These are phyloP conservation scores for Oryza australiensis DNA, from an alignment of 176 grass and related monocot genomes.

Conservation along the genomic window DNA sequence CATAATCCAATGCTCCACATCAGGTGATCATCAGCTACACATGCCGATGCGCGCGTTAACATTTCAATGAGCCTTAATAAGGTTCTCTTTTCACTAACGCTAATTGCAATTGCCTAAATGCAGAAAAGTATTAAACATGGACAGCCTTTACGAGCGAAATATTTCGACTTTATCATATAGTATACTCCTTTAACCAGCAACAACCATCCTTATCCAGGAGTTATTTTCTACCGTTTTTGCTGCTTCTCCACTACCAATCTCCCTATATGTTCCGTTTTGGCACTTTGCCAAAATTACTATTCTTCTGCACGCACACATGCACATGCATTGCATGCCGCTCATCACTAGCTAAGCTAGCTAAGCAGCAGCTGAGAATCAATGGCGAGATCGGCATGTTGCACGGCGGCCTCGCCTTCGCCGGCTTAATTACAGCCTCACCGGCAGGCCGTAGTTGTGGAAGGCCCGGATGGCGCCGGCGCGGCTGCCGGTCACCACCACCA, in stretches of 20 bases:
- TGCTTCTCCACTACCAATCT: not conserved
- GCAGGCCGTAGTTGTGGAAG: slow-evolving; percentile 88
- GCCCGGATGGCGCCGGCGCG: slow-evolving; percentile 64
- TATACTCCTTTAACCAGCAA: not conserved
- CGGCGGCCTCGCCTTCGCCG: no score
- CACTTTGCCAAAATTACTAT: not conserved
- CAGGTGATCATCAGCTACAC: no score
- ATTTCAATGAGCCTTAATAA: no score
- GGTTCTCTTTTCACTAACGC: no score
- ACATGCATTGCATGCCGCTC: not conserved
- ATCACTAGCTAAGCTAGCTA: not conserved
- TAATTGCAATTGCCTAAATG: not conserved
- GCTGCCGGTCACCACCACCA: slow-evolving; percentile 59
- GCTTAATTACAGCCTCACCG: slow-evolving; percentile 49
- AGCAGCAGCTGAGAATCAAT: not conserved
- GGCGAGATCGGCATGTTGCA: no score
- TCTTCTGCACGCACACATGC: not conserved
- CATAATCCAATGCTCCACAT: no score
- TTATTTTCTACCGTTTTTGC: not conserved
- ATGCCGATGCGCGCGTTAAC: no score
- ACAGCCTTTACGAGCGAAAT: not conserved
- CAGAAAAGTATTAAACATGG: not conserved
- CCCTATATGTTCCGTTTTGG: not conserved
- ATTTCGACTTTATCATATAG: not conserved
- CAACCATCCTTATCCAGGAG: not conserved